Base-by-base conservation (phyloP, 331 rosid genomes). In the Pyracantha coccinea region DNA sequence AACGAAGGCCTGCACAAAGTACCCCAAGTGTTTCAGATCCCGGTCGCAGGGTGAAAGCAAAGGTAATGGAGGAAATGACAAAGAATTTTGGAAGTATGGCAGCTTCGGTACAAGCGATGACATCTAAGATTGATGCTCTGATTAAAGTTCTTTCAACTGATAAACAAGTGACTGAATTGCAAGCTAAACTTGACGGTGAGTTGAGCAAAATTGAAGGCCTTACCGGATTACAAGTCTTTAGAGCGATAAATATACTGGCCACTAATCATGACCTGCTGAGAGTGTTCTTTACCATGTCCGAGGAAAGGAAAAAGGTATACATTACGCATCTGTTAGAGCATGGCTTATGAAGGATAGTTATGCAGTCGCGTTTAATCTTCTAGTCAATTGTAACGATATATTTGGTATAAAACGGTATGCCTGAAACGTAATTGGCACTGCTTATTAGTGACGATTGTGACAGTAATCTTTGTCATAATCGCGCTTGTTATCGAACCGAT, bases 251-350 rank as follows among this genome's bases (percentile, higher is more conserved):
- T 63, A 70, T 77, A 11, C 29, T 77, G 27, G 81, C 81, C 5
- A 65, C 76, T 4, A 72, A 70, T 60, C 58, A 77, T 77, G 81
- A 77, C 10, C 68, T 77, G 72, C 31, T 77, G 21, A 69, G 76
- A 63, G 76, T 70, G 41, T 77, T 77, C 9, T 77, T 77, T 19
- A 29, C 53, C 6, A 77, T 68, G 69, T 68, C 70, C 4, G 29
- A 58, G 21, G 75, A 77, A 29, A 68, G 63, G 31, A 68, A 29
- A 64, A 70, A 23, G 44, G 15, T 68, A 4, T 76, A 76, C 60
- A 45, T 68, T n/a, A 17, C 38, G 31, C 23, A 68, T 59, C 75
- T 77, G 24, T n/a, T 77, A 23, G 69, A 68, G 73, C 29, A 68
- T 58, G 80, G 75, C 12, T 12, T 33, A 5, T 72, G 54, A 14